phyloP scores from a whole-genome alignment of 2,329 filamentous ascomycete species.

The Leptographium flavum region DNA sequence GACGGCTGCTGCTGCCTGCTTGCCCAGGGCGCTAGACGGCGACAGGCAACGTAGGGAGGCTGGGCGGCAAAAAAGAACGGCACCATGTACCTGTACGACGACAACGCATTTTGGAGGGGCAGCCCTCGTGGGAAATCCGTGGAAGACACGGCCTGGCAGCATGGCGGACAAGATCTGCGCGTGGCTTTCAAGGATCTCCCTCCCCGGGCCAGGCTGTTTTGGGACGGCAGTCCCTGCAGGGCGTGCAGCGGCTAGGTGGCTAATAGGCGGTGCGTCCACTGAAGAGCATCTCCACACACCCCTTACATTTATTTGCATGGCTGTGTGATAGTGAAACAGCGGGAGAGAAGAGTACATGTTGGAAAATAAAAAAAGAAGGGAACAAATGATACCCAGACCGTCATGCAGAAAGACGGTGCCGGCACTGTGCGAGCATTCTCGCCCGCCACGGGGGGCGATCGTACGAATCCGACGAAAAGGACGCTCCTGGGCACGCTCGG shows the following conservation, averaged over 20 bases:
- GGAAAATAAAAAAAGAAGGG: background rate
- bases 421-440: no score
- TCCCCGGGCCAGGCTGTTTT: slow-evolving; percentile 16
- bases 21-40: background rate
- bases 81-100: background rate
- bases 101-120: slow-evolving; percentile 4
- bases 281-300: background rate
- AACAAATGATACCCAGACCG: no score
- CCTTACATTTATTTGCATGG: background rate
- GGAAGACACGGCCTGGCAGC: slow-evolving; percentile 13
- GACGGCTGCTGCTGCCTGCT: no score
- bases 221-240: slow-evolving; percentile 15
- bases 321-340: background rate
- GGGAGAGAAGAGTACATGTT: background rate
- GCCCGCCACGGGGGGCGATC: no score
- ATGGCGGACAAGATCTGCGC: slow-evolving; percentile 22
- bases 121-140: slow-evolving; percentile 14
- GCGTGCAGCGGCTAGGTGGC: slow-evolving; percentile 1
- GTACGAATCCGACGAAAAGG: no score
- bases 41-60: background rate
- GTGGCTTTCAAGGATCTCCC: slow-evolving; percentile 23
- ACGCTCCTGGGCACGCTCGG: no score
- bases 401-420: no score
- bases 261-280: background rate
- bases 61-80: background rate